These are phyloP conservation scores for Karstenula rhodostoma DNA, from an alignment of 2,329 filamentous ascomycete genomes.

Conservation along the genomic window DNA sequence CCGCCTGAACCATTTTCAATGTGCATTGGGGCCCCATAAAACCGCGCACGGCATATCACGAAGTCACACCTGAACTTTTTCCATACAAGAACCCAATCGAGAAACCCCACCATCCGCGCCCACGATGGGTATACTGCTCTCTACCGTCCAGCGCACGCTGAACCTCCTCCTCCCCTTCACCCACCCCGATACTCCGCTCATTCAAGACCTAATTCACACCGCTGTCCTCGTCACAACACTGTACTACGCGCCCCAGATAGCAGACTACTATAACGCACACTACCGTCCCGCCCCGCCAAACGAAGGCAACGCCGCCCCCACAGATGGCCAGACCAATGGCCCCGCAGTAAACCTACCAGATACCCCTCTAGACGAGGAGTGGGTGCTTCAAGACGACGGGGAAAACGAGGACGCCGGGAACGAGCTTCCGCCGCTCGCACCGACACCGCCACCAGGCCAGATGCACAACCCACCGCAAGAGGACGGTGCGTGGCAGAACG, in stretches of 20 bases:
- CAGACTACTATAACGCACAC: constrained; percentile 47
- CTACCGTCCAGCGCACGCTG: constrained; percentile 39
- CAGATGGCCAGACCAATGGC: constrained; percentile 2
- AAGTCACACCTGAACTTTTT: not conserved
- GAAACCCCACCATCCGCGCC: not conserved
- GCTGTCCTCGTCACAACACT: constrained; percentile 53
- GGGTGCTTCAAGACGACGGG: constrained; percentile 34
- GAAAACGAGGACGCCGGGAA: constrained; percentile 25
- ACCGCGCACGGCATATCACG: not conserved
- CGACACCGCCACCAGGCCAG: constrained; percentile 36
- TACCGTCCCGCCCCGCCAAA: constrained; percentile 17
- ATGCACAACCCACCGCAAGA: constrained; percentile 15
- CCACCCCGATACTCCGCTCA: constrained; percentile 54
- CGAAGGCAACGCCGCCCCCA: constrained; percentile 4
- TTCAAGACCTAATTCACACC: constrained; percentile 58
- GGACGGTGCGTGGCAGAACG: constrained; percentile 8
- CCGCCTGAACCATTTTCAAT: not conserved
- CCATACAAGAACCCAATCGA: not conserved
- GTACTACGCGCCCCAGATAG: constrained; percentile 58
- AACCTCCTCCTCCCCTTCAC: constrained; percentile 59
- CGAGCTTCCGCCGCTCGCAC: constrained; percentile 33
- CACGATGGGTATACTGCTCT: constrained; percentile 42
- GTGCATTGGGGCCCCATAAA: not conserved
- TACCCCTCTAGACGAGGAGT: constrained; percentile 33
- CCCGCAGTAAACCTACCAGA: constrained; percentile 8